Evolutionary conservation across 1,139 yeast species (phyloP).

Genomic region (Suhomyces ambrosiae): DNA sequence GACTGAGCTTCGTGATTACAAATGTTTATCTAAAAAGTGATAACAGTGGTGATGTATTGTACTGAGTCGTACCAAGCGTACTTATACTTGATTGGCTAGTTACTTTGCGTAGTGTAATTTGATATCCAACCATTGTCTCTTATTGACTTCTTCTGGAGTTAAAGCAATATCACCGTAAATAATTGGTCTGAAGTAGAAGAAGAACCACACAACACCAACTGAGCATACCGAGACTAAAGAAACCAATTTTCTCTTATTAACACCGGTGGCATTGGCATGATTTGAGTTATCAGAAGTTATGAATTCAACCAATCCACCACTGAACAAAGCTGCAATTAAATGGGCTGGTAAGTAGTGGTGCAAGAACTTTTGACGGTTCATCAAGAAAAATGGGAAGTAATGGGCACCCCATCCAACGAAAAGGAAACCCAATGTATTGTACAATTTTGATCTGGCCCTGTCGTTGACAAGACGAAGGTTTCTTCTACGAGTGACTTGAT

Average conservation of each 20-base stretch:
- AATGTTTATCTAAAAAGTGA: neutral
- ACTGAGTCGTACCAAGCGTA: no score
- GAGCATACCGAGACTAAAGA: constrained; percentile 45
- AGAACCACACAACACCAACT: constrained; percentile 59
- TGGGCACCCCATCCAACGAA: constrained; percentile 87
- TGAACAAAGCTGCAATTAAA: constrained; percentile 77
- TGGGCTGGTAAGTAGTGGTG: constrained; percentile 98
- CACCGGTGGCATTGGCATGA: constrained; percentile 19
- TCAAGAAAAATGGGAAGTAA: constrained; percentile 86
- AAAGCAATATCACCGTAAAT: constrained; percentile 79
- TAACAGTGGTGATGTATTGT: neutral
- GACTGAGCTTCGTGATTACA: neutral
- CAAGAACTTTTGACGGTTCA: constrained; percentile 90
- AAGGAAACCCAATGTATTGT: constrained; percentile 82
- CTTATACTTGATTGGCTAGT: neutral
- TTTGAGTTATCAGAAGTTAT: constrained; percentile 64
- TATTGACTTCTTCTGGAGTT: constrained; percentile 61
- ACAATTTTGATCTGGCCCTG: constrained; percentile 71
- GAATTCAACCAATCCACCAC: constrained; percentile 83
- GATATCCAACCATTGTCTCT: constrained; percentile 82
- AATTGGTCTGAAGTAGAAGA: constrained; percentile 76
- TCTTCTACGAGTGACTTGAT: constrained; percentile 78
- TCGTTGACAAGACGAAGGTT: constrained; percentile 57
- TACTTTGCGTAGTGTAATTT: constrained; percentile 83
- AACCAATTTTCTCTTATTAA: constrained; percentile 29